phyloP scores from a whole-genome alignment of 1,284 basidiomycete genomes.

The Ganoderma leucocontextum region DNA sequence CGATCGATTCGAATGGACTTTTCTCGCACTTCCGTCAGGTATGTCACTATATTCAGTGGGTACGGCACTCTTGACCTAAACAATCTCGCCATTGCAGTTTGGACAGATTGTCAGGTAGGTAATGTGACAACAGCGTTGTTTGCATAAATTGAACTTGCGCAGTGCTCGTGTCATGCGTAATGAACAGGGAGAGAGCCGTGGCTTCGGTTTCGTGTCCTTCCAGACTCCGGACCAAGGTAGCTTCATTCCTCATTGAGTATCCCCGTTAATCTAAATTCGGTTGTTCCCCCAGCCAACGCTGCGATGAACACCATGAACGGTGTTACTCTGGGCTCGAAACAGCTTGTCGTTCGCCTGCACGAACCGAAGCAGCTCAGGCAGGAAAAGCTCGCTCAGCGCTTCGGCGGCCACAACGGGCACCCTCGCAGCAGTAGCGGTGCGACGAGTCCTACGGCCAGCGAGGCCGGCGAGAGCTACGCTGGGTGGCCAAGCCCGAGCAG shows the following conservation, averaged over 20 bases:
- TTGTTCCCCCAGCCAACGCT: conserved; percentile 56
- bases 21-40: conserved; percentile 84
- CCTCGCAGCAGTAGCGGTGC: conserved; percentile 81
- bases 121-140: neutral
- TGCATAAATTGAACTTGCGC: conserved; percentile 17
- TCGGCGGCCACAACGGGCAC: conserved; percentile 75
- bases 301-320: conserved; percentile 88
- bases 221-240: conserved; percentile 85
- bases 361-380: conserved; percentile 90
- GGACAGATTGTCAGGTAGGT: conserved; percentile 86
- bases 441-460: conserved; percentile 82
- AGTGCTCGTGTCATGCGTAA: conserved; percentile 96
- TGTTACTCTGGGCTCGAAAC: conserved; percentile 71
- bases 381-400: conserved; percentile 86
- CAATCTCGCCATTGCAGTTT: conserved; percentile 53
- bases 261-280: neutral
- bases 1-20: conserved; percentile 85
- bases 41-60: conserved; percentile 35
- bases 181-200: conserved; percentile 83
- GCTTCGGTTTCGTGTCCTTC: conserved; percentile 96
- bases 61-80: neutral
- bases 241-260: conserved; percentile 20
- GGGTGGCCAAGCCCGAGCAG: conserved; percentile 79
- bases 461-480: conserved; percentile 75
- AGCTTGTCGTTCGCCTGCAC: conserved; percentile 86